A percentile compares a stretch with the other conserved stretches of the same genome.
Conservation (phyloP, 371 early-diverging fungal genomes). For the Mortierella sp. region DNA sequence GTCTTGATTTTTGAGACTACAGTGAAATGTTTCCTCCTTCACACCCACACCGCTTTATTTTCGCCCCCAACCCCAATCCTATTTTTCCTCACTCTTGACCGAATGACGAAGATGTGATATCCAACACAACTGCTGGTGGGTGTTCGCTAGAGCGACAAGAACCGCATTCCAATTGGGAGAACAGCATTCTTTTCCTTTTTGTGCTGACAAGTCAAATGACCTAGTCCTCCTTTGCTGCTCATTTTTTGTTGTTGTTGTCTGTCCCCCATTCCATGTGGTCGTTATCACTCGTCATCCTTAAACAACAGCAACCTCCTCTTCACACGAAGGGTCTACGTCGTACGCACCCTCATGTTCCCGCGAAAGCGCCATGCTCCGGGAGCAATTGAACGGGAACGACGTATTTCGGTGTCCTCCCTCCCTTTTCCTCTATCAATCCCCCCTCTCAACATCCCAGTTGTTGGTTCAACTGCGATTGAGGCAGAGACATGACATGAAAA, state of each 20-base stretch:
- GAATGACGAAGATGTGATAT: conserved; percentile 4
- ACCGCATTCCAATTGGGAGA: neutral
- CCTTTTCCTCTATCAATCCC: neutral
- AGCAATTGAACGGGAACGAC: neutral
- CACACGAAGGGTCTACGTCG: neutral
- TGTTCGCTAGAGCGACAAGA: neutral
- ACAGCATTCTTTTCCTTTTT: neutral
- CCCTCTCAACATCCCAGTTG: neutral
- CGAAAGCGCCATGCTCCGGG: conserved; percentile 1
- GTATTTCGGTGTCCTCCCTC: neutral
- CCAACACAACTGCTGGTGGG: neutral
- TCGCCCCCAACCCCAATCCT: neutral
- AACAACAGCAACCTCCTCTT: neutral
- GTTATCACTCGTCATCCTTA: conserved; percentile 7
- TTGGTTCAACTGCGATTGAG: neutral
- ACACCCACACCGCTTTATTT: neutral
- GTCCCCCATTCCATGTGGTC: conserved; percentile 6
- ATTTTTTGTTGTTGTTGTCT: neutral
- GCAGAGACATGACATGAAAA: neutral
- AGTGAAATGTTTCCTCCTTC: neutral
- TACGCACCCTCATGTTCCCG: neutral
- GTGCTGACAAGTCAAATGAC: conserved; percentile 23
- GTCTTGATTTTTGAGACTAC: neutral
- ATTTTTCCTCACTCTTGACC: neutral
- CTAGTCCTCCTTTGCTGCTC: neutral